Conservation (phyloP, 495 filamentous ascomycete species). For the Talaromyces liani region DNA sequence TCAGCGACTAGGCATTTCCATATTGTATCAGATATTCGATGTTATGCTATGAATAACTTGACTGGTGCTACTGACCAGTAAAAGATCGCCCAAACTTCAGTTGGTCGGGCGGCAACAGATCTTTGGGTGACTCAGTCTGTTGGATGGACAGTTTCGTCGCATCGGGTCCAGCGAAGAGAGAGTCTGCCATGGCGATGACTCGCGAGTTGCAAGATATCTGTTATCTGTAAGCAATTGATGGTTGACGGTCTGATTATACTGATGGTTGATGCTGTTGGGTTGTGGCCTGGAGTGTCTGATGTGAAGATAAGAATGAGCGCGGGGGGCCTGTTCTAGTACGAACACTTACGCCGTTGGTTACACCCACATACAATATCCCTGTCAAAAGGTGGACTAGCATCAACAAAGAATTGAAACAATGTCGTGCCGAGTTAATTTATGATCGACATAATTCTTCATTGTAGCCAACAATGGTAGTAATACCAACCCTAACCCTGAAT, state of each 20-base stretch:
- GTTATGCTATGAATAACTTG: not conserved
- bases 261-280: not conserved
- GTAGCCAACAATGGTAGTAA: not conserved
- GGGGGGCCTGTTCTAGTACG: not conserved
- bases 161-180: not conserved
- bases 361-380: not conserved
- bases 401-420: not conserved
- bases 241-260: not conserved
- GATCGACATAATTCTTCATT: not conserved
- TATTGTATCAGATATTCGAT: not conserved
- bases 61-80: not conserved
- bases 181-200: not conserved
- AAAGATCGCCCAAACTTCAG: constrained; percentile 7
- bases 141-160: not conserved
- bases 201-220: not conserved
- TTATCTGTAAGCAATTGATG: not conserved
- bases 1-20: not conserved
- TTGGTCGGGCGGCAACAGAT: constrained; percentile 6
- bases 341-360: not conserved
- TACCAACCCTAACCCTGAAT: not conserved
- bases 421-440: not conserved
- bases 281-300: not conserved
- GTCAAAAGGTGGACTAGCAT: not conserved
- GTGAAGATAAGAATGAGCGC: not conserved
- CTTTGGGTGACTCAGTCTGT: not conserved